Base-by-base conservation (phyloP, 352 stramenopile genomes). In the Phytopythium helicoides region DNA sequence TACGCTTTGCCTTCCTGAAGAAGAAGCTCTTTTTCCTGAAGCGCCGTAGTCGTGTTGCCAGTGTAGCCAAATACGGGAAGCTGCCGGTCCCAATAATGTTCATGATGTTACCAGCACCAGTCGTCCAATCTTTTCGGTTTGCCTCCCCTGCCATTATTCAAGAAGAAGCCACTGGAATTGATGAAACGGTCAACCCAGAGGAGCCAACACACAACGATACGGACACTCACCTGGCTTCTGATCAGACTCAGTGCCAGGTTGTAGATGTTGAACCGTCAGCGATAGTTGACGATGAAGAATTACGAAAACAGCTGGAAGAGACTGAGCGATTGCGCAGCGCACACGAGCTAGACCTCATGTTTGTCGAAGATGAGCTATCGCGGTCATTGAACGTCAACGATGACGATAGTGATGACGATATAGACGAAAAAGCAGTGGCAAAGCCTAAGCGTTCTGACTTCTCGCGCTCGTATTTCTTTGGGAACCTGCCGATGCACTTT, bases 401-500 rank as follows among this genome's bases (percentile, higher is more conserved):
- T 44, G 64, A 68, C n/a, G 60, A 72, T 26, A 85, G 71, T 33
- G 80, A 89, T 9, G 77, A 87, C 31, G 80, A 88, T 18, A 57
- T 74, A 11, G 68, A 81, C 42, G 55, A 63, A 19, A 44, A 62
- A 22, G 41, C 47, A 15, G 21, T 89, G 40, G 62, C 53, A 1
- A 36, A 76, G n/a, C 75, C 75, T 3, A 87, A 85, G 52, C 72
- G 76, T 9, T 76, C 77, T 3, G 77, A 90, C 26, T 90, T 90
- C 47, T 86, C 72, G 3, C 60, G 55, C 9, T 88, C 80, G 15
- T 87, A 87, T 47, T 88, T 90, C 61, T 90, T 88, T 52, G 68
- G 73, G 10, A 85, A 81, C 41, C 66, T 90, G 5, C 76, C 76
- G 5, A 44, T 53, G 16, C 60, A 65, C 12, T 79, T 80, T 35